These are phyloP conservation scores for Penicillium diatomitis DNA, from an alignment of 495 filamentous ascomycete genomes.

Conservation along the genomic window DNA sequence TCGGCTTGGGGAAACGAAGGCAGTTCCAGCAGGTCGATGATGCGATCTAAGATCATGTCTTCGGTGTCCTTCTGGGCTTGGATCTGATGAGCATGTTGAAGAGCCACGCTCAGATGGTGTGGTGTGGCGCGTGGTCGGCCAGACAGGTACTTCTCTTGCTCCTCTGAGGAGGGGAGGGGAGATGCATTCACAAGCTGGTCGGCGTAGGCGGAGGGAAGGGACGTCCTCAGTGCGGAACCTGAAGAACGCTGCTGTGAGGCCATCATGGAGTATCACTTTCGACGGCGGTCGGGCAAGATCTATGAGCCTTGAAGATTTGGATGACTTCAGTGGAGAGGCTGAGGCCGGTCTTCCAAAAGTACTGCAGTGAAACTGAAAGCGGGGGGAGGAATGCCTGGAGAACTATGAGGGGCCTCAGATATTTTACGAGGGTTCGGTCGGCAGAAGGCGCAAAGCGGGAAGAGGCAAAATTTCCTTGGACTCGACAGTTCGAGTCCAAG, in stretches of 20 bases:
- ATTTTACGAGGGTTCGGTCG: background rate
- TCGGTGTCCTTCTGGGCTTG: slow-evolving; percentile 70
- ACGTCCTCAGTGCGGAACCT: slow-evolving; percentile 51
- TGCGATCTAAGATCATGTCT: slow-evolving; percentile 57
- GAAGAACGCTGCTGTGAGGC: slow-evolving; percentile 16
- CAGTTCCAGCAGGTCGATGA: slow-evolving; percentile 56
- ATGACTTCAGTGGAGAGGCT: too few species aligned
- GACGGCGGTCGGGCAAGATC: too few species aligned
- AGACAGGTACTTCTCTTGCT: slow-evolving; percentile 19
- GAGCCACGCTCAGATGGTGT: slow-evolving; percentile 53
- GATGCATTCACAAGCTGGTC: slow-evolving; percentile 13
- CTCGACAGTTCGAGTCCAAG: too few species aligned
- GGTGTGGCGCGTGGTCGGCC: slow-evolving; percentile 34
- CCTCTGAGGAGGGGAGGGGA: slow-evolving; percentile 22
- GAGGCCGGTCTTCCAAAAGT: too few species aligned
- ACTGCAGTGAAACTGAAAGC: background rate
- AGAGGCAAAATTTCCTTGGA: slow-evolving; percentile 2
- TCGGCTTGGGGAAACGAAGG: slow-evolving; percentile 41
- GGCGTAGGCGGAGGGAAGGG: slow-evolving; percentile 27
- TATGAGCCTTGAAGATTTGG: too few species aligned
- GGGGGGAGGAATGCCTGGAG: background rate
- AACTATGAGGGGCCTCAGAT: background rate
- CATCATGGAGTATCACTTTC: slow-evolving; percentile 3
- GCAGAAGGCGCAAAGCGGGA: slow-evolving; percentile 2
- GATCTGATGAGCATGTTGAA: slow-evolving; percentile 72